Base-by-base conservation (phyloP, 306 rosid genomes). In the Gastrolobium villosum region DNA sequence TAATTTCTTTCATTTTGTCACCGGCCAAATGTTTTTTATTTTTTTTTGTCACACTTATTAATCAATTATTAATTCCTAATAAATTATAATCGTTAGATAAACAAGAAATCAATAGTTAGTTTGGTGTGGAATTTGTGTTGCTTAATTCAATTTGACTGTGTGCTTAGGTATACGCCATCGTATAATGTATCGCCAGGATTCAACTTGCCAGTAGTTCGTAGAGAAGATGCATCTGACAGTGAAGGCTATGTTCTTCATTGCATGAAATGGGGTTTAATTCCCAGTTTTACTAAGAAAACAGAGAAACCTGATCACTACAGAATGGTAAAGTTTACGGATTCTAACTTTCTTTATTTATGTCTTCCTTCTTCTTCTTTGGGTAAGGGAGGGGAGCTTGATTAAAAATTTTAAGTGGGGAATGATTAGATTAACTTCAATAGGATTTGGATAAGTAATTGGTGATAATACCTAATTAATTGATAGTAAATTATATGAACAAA, bases 231-330 rank as follows among this genome's bases (percentile, higher is more conserved):
- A n/a, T 77, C 86, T 28, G 89, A 66, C 5, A 70, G 85, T 49
- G 92, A 84, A 20, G 94, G 75, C 3, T 73, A 80, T 43, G 91
- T 88, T 65, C 81, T 94, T 46, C 89, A 90, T 34, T 88, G 92
- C 77, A 94, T 94, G 99, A 92, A 81, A 86, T 90, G 99, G 99
- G 97, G 99, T 26, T 85, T 91, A 49, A 76, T 92, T 86, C 98
- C 98, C 46, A 91, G 97, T 85, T 95, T 95, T 82, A 95, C 97
- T 9, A 91, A 91, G 83, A 95, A 91, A 81, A 78, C 86, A 10
- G 96, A 94, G 62, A 90, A 90, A 80, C 96, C 93, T 53, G 94
- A 94, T 86, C 87, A 86, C 85, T 94, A 81, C 81, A 91, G 7
- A 83, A 93, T 89, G 97, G 97, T 92, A 86, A 56, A n/a, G 34